Evolutionary conservation across 2,329 filamentous ascomycete genomes (phyloP).

Genomic region (Ploettnerulaceae sp.): DNA sequence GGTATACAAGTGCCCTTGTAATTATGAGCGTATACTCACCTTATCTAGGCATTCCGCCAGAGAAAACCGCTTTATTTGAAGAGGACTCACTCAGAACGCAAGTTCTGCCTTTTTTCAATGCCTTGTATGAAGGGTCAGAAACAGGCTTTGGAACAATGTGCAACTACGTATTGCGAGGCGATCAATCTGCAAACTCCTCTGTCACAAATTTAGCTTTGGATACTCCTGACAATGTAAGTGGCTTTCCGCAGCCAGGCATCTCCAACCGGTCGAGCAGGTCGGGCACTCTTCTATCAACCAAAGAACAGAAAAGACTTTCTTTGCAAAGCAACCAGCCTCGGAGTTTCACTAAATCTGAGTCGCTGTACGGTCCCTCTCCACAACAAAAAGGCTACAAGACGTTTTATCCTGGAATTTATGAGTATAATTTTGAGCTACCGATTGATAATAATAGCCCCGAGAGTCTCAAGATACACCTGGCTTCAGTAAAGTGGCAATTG

Average conservation of each 20-base stretch:
- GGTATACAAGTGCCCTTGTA: constrained; percentile 48
- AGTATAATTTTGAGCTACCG: constrained; percentile 69
- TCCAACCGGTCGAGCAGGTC: constrained; percentile 26
- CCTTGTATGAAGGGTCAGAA: constrained; percentile 56
- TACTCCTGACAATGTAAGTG: constrained; percentile 4
- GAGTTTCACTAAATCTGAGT: constrained; percentile 63
- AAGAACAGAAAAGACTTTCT: constrained; percentile 52
- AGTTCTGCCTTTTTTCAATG: constrained; percentile 89
- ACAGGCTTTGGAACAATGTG: constrained; percentile 58
- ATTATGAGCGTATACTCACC: neutral
- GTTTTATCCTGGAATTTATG: constrained; percentile 47
- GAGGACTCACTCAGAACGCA: constrained; percentile 84
- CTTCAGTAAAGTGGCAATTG: constrained; percentile 64
- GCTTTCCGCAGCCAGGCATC: constrained; percentile 26
- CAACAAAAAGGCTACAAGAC: constrained; percentile 64
- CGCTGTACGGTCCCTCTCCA: constrained; percentile 47
- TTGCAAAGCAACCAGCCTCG: constrained; percentile 60
- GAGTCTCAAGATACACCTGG: constrained; percentile 66
- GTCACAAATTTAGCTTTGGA: constrained; percentile 22
- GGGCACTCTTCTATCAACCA: constrained; percentile 23
- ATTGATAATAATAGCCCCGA: constrained; percentile 73
- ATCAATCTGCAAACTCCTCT: constrained; percentile 28
- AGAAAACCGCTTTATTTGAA: constrained; percentile 78
- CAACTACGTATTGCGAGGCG: constrained; percentile 42
- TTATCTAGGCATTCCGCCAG: constrained; percentile 68